Conservation (phyloP, 2,329 filamentous ascomycete genomes). For the Cryoendolithus antarcticus region DNA sequence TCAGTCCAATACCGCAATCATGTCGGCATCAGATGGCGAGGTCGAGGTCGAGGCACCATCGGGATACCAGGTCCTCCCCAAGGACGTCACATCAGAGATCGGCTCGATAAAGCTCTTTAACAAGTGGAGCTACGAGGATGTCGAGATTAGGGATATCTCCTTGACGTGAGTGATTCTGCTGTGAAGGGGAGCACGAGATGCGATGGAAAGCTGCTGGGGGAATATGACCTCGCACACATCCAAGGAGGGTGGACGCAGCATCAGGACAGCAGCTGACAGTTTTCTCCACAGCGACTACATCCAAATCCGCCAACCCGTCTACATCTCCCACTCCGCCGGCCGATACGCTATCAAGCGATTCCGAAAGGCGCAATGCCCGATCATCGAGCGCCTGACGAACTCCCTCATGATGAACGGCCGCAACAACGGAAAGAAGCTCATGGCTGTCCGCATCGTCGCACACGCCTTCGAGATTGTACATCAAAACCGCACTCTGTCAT, state of each 20-base stretch:
- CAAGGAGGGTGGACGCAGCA: not conserved
- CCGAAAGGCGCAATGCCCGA: constrained; percentile 99
- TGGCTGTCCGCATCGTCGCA: constrained; percentile 98
- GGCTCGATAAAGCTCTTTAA: constrained; percentile 94
- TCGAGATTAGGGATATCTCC: constrained; percentile 99
- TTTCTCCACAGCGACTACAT: constrained; percentile 76
- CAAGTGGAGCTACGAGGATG: constrained; percentile 97
- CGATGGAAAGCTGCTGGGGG: constrained; percentile 2
- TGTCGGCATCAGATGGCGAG: constrained; percentile 61
- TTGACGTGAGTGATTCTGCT: constrained; percentile 65
- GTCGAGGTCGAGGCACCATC: constrained; percentile 84
- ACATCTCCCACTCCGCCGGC: constrained; percentile 96
- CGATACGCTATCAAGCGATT: constrained; percentile 99
- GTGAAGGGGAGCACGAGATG: constrained; percentile 1
- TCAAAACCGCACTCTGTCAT: constrained; percentile 22
- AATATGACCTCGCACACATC: not conserved
- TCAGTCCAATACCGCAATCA: too few relatives aligned
- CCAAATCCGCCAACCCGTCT: constrained; percentile 97
- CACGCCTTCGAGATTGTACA: constrained; percentile 99
- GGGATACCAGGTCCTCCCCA: constrained; percentile 73
- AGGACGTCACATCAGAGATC: constrained; percentile 81
- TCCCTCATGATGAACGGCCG: constrained; percentile 99
- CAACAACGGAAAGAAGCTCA: constrained; percentile 99
- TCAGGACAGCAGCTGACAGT: constrained; percentile 3
- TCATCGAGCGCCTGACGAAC: constrained; percentile 99